Conservation (phyloP, 2,329 filamentous ascomycete genomes). For the Colletotrichum aenigma region DNA sequence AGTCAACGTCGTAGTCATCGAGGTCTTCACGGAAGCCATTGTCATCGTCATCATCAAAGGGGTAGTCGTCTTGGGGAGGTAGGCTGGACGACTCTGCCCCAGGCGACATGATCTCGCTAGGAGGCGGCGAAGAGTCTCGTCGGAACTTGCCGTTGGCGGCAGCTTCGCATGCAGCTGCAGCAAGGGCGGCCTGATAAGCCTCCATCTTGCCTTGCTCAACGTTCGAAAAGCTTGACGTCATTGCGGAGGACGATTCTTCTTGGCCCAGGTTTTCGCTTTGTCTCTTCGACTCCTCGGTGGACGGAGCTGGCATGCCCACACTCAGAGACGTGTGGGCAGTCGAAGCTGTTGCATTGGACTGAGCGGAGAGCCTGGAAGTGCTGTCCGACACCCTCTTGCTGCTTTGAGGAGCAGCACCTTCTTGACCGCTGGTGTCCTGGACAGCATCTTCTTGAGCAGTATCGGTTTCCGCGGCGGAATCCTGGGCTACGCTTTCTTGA, state of each 20-base stretch:
- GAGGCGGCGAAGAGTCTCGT: slow-evolving; percentile 55
- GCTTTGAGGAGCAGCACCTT: slow-evolving; percentile 40
- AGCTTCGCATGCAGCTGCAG: slow-evolving; percentile 79
- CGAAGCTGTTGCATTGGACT: slow-evolving; percentile 48
- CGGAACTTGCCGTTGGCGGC: slow-evolving; percentile 77
- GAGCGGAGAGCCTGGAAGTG: slow-evolving; percentile 48
- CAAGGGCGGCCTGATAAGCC: slow-evolving; percentile 83
- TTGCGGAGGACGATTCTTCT: slow-evolving; percentile 21
- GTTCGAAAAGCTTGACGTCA: slow-evolving; percentile 12
- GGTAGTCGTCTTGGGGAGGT: slow-evolving; percentile 13
- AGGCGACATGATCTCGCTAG: slow-evolving; percentile 28
- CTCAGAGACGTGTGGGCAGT: slow-evolving; percentile 59
- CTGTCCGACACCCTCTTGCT: slow-evolving; percentile 50
- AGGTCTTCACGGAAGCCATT: slow-evolving; percentile 49
- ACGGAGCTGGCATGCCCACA: slow-evolving; percentile 19
- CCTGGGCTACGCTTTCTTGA: slow-evolving; percentile 8
- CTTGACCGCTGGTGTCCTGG: slow-evolving; percentile 32
- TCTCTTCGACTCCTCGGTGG: slow-evolving; percentile 7
- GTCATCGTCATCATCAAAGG: slow-evolving; percentile 44
- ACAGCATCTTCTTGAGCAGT: slow-evolving; percentile 34
- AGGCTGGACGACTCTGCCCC: slow-evolving; percentile 23
- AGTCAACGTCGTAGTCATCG: slow-evolving; percentile 73
- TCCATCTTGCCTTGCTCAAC: slow-evolving; percentile 43
- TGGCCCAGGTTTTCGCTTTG: slow-evolving; percentile 7
- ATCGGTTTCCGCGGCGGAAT: slow-evolving; percentile 10